Evolutionary conservation across 2,329 filamentous ascomycete genomes (phyloP).

Genomic region (Monosporascus sp.): DNA sequence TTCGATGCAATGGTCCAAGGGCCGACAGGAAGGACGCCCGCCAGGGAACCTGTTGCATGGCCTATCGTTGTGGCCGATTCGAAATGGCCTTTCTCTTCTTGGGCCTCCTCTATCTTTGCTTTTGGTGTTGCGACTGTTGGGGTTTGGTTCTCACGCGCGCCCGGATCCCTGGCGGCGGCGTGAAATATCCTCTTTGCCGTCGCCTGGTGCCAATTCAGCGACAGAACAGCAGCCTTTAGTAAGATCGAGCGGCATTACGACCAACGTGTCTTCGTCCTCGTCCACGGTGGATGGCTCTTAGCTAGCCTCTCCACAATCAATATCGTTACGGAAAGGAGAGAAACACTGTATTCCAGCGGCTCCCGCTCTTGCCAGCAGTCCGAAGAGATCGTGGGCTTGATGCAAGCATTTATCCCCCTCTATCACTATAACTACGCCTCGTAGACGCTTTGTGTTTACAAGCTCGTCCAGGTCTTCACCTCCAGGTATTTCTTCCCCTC

Average conservation of each 20-base stretch:
- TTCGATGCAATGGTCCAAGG: slow-evolving; percentile 46
- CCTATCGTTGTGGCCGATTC: slow-evolving; percentile 32
- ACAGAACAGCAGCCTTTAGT: slow-evolving; percentile 48
- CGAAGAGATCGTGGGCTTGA: slow-evolving; percentile 63
- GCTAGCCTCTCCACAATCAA: slow-evolving; percentile 12
- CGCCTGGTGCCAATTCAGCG: slow-evolving; percentile 46
- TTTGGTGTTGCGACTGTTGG: slow-evolving; percentile 9
- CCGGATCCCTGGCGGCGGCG: slow-evolving; percentile 10
- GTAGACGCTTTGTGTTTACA: slow-evolving; percentile 45
- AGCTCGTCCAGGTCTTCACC: slow-evolving; percentile 48
- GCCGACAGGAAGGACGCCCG: slow-evolving; percentile 35
- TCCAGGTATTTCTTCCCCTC: slow-evolving; percentile 59
- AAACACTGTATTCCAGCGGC: slow-evolving; percentile 5
- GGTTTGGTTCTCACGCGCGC: slow-evolving; percentile 1
- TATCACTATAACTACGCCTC: slow-evolving; percentile 56
- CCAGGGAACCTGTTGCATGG: slow-evolving; percentile 48
- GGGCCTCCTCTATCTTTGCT: slow-evolving; percentile 20
- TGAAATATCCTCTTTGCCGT: slow-evolving; percentile 14
- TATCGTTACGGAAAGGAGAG: not conserved
- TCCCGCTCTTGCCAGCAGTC: slow-evolving; percentile 52
- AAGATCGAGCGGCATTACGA: slow-evolving; percentile 45
- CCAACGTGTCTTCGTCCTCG: slow-evolving; percentile 17
- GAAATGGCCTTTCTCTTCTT: slow-evolving; percentile 29
- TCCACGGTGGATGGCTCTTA: slow-evolving; percentile 23
- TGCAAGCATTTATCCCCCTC: slow-evolving; percentile 50